Conservation (phyloP, 495 filamentous ascomycete species). For the Aspergillus incahuasiensis region DNA sequence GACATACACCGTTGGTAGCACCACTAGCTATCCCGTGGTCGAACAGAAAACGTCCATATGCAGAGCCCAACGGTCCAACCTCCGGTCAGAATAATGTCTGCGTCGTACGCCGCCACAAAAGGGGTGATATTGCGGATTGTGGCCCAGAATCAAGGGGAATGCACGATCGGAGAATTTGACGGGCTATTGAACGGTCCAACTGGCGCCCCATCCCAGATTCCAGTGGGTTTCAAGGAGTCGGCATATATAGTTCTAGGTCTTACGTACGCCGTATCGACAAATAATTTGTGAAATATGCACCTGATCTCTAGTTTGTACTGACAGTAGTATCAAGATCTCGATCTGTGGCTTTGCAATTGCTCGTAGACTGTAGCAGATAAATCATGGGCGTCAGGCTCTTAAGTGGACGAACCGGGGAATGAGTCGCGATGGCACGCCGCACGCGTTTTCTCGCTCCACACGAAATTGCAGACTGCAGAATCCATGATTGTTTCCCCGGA, state of each 20-base stretch:
- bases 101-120: not conserved
- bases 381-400: not conserved
- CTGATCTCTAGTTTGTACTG: not conserved
- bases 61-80: not conserved
- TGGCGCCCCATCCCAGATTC: not conserved
- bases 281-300: not conserved
- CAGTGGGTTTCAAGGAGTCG: not conserved
- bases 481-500: conserved; percentile 5
- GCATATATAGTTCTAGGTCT: not conserved
- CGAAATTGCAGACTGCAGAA: conserved; percentile 1
- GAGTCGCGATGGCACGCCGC: conserved; percentile 8
- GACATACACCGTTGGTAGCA: not conserved
- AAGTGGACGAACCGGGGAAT: conserved; percentile 9
- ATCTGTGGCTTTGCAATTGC: not conserved
- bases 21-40: not conserved
- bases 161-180: conserved; percentile 8
- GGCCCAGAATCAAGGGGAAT: not conserved
- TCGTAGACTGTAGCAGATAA: not conserved
- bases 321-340: not conserved
- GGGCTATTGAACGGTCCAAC: not conserved
- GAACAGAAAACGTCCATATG: not conserved
- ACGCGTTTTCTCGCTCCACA: conserved; percentile 15
- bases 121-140: not conserved
- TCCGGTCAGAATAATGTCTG: not conserved
- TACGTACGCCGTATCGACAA: not conserved